Percentiles rank a stretch among this genome's conserved stretches.
phyloP scores from a whole-genome alignment of 1,284 basidiomycete genomes.

The Fomitopsis pinicola region DNA sequence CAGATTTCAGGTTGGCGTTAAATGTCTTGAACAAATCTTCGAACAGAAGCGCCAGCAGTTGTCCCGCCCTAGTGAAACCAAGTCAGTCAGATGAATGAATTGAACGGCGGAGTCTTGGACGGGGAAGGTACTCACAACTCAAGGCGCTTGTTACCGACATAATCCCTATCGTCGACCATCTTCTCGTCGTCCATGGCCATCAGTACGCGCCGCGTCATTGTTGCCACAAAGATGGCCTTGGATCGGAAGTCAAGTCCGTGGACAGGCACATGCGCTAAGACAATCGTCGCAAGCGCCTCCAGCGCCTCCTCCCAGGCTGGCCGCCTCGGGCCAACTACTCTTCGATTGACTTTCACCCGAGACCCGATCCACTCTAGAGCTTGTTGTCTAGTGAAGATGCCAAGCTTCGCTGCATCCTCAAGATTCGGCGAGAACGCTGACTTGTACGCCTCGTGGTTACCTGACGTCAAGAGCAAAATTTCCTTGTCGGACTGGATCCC shows the following conservation, averaged over 20 bases:
- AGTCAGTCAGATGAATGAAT: background rate
- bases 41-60: constrained; percentile 92
- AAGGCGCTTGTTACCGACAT: constrained; percentile 98
- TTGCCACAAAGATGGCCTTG: constrained; percentile 97
- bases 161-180: constrained; percentile 98
- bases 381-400: constrained; percentile 92
- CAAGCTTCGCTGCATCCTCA: constrained; percentile 88
- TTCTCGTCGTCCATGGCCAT: constrained; percentile 97
- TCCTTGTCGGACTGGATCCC: constrained; percentile 98
- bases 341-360: constrained; percentile 85
- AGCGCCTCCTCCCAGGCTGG: constrained; percentile 93
- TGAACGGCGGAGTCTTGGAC: background rate
- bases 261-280: constrained; percentile 96
- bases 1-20: constrained; percentile 93
- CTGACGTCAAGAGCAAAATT: constrained; percentile 92
- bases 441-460: constrained; percentile 89
- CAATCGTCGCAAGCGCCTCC: constrained; percentile 95
- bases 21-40: constrained; percentile 99
- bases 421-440: constrained; percentile 88
- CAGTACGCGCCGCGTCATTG: constrained; percentile 95
- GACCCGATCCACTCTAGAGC: constrained; percentile 95
- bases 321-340: constrained; percentile 75
- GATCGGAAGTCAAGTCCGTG: constrained; percentile 87
- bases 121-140: constrained; percentile 70
- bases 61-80: constrained; percentile 72